Conservation (phyloP, 495 filamentous ascomycete species). For the Penicillium odoratum region DNA sequence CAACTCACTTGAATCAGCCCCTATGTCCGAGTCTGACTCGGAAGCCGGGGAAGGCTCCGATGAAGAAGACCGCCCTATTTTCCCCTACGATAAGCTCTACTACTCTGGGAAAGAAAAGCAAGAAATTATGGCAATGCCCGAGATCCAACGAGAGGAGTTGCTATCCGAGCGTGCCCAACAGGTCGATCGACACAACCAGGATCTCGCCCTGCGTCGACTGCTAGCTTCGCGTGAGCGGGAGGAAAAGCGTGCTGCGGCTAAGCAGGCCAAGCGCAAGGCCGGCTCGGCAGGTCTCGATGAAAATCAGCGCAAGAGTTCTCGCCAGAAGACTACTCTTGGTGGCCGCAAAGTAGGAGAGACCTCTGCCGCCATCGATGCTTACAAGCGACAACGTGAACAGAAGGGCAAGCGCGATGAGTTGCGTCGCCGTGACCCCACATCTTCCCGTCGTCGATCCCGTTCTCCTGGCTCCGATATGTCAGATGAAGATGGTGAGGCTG, state of each 20-base stretch:
- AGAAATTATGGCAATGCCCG: slow-evolving; percentile 81
- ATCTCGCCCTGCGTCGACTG: slow-evolving; percentile 78
- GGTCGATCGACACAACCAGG: slow-evolving; percentile 76
- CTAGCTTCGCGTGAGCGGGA: slow-evolving; percentile 66
- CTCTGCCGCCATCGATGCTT: slow-evolving; percentile 73
- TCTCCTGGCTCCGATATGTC: slow-evolving; percentile 50
- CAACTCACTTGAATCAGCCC: slow-evolving; percentile 74
- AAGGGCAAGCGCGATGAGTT: slow-evolving; percentile 69
- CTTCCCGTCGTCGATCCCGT: slow-evolving; percentile 53
- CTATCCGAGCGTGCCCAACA: slow-evolving; percentile 85
- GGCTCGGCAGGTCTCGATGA: slow-evolving; percentile 71
- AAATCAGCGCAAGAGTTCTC: slow-evolving; percentile 72
- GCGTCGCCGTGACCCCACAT: slow-evolving; percentile 63
- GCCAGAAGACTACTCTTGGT: slow-evolving; percentile 75
- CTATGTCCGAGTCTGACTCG: slow-evolving; percentile 79
- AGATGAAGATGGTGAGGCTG: slow-evolving; percentile 68
- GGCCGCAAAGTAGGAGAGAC: slow-evolving; percentile 78
- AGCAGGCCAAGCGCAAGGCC: slow-evolving; percentile 79
- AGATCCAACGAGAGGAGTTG: slow-evolving; percentile 85
- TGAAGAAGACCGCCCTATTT: slow-evolving; percentile 62
- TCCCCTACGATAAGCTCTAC: slow-evolving; percentile 88
- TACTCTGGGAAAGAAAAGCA: slow-evolving; percentile 74
- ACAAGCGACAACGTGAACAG: slow-evolving; percentile 82
- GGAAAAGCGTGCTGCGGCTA: slow-evolving; percentile 52
- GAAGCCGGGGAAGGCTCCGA: slow-evolving; percentile 50